Evolutionary conservation across 345 rosid species (phyloP).

Genomic region (Salix caprea): DNA sequence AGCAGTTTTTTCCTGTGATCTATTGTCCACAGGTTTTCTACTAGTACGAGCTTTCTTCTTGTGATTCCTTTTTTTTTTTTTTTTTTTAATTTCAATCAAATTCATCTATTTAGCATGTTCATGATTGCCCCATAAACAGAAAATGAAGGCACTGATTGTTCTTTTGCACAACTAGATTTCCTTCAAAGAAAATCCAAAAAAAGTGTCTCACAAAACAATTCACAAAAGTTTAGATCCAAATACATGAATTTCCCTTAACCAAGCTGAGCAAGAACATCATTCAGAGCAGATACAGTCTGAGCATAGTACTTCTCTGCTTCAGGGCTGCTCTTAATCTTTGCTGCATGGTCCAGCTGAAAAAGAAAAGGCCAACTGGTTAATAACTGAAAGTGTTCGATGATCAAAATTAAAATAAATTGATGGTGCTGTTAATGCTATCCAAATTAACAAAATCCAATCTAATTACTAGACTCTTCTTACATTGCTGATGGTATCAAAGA

Average conservation of each 20-base stretch:
- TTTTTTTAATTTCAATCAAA: not conserved
- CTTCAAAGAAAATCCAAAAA: conserved; percentile 11
- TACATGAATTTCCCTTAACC: conserved; percentile 42
- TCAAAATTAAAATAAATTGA: not conserved
- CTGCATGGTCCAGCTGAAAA: conserved; percentile 80
- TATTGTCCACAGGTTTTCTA: not conserved
- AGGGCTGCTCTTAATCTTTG: conserved; percentile 73
- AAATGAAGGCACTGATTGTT: not conserved
- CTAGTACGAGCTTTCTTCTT: not conserved
- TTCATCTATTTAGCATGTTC: not conserved
- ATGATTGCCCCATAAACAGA: not conserved
- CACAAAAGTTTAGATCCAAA: conserved; percentile 14
- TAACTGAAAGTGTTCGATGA: not conserved
- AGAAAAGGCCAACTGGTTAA: not conserved
- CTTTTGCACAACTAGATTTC: conserved; percentile 1
- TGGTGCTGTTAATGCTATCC: too few relatives aligned
- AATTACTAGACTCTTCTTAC: conserved; percentile 25
- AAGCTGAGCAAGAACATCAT: conserved; percentile 81
- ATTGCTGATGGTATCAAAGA: conserved; percentile 55
- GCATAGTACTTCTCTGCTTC: conserved; percentile 86
- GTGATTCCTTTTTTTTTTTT: not conserved
- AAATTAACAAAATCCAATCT: not conserved
- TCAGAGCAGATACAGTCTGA: conserved; percentile 64
- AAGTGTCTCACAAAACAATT: conserved; percentile 10
- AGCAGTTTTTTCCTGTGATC: not conserved